Base-by-base conservation (phyloP, 164 flowering plant genomes). In the Umbellularia californica region DNA sequence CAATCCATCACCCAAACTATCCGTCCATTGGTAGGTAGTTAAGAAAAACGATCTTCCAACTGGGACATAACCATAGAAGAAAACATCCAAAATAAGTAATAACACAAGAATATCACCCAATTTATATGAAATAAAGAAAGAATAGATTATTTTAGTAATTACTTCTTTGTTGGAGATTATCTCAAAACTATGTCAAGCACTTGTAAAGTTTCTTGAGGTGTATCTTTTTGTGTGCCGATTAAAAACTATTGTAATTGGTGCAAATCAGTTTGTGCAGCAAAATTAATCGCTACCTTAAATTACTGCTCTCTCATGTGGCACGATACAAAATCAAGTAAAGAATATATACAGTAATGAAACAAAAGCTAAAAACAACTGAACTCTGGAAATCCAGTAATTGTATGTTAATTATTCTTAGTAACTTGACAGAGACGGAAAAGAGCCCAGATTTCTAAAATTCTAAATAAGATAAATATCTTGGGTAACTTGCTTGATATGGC, bases 41-140 rank as follows among this genome's bases (percentile, higher is more conserved):
- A 78, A 67, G 70, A 87, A 91, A 92, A 92, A 90, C 0, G 97
- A 92, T 72, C 97, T 80, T 28, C 95, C 97, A 14, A 90, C 90
- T 47, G 82, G 82, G 14, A 60, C 75, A 66, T 83, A 84, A 0
- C 82, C 79, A 73, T 58, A 23, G 30, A 70, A 17, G 3, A 7
- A 72, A 51, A 20, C 25, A 75, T 52, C 35, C 52, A 68, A 12
- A 9, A 7, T 0, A 52, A 74, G 35, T 1, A 23, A 22, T 17
- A 23, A 1, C 4, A 22, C 68, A 15, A 27, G 2, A 3, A 12
- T 27, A 27, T 27, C 28, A 27, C 28, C 28, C 28, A 27, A 27
- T 27, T 27, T 27, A 27, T 27, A 19, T 68, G 22, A 11, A 67
- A 23, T 28, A 33, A 23, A 64, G 69, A 20, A 51, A 65, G 14